A percentile compares a stretch with the other conserved stretches of the same genome.
Evolutionary conservation across 257 asterid species (phyloP).

Genomic region (Primulina eburnea): DNA sequence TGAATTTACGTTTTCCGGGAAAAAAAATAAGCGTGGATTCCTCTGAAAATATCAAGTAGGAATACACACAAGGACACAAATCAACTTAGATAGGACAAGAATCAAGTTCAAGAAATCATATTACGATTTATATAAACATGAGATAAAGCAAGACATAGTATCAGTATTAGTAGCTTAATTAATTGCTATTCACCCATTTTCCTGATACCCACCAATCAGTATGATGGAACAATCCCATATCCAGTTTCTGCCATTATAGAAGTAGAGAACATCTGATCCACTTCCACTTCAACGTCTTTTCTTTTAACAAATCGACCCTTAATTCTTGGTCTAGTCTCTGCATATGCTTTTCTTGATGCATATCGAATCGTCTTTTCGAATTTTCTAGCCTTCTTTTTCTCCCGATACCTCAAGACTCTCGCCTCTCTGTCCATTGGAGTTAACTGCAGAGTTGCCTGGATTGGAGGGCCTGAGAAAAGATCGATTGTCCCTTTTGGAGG

Average conservation of each 20-base stretch:
- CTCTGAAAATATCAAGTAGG: not conserved
- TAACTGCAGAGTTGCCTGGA: conserved; percentile 42
- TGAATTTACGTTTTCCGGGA: too few species aligned
- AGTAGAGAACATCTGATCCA: conserved; percentile 55
- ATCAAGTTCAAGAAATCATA: not conserved
- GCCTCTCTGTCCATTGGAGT: conserved; percentile 71
- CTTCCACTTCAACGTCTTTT: conserved; percentile 43
- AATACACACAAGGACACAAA: too few species aligned
- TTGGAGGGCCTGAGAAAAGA: conserved; percentile 45
- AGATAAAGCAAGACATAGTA: not conserved
- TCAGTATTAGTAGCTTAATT: not conserved
- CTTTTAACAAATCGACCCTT: conserved; percentile 83
- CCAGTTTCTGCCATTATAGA: conserved; percentile 37
- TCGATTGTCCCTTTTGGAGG: conserved; percentile 61
- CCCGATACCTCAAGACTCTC: conserved; percentile 71
- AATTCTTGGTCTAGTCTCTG: conserved; percentile 78
- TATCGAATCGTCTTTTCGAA: conserved; percentile 83
- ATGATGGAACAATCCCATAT: conserved; percentile 62
- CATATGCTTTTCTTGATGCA: conserved; percentile 87
- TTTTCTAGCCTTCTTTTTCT: conserved; percentile 76
- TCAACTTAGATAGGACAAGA: too few species aligned
- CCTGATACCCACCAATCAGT: not conserved
- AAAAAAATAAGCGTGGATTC: too few species aligned
- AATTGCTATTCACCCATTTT: not conserved
- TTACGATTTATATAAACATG: not conserved